phyloP scores from a whole-genome alignment of 225 moss, liverwort and hornwort species.

The Ulota crispa region DNA sequence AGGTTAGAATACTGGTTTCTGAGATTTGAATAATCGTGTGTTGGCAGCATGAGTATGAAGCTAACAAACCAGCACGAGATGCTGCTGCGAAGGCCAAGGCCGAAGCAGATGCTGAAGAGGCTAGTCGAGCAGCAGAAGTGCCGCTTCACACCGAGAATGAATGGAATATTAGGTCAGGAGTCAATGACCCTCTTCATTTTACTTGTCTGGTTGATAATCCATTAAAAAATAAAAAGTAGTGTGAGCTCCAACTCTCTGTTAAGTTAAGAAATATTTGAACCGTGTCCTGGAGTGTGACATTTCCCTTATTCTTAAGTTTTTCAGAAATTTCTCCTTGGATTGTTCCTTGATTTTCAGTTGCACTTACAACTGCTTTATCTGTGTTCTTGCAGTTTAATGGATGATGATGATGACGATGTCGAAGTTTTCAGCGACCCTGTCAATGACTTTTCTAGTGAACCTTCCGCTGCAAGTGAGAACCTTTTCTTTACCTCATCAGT shows the following conservation, averaged over 20 bases:
- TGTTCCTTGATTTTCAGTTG: conserved; percentile 13
- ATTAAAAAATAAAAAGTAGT: background rate
- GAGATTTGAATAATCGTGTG: conserved; percentile 17
- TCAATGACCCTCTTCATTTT: conserved; percentile 9
- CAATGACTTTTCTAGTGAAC: conserved; percentile 32
- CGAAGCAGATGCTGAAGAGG: conserved; percentile 70
- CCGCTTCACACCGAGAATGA: conserved; percentile 89
- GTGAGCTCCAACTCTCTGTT: conserved; percentile 6
- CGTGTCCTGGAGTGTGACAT: background rate
- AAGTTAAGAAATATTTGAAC: background rate
- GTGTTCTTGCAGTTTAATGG: conserved; percentile 63
- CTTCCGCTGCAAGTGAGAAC: conserved; percentile 56
- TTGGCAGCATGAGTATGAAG: conserved; percentile 69
- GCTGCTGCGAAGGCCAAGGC: conserved; percentile 75
- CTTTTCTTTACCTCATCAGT: background rate
- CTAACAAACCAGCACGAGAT: conserved; percentile 76
- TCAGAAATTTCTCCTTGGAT: background rate
- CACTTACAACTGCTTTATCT: conserved; percentile 2
- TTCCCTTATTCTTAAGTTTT: background rate
- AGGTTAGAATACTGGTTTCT: conserved; percentile 6
- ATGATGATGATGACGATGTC: conserved; percentile 65
- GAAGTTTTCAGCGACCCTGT: conserved; percentile 50
- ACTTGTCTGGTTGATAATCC: background rate
- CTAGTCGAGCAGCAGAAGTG: conserved; percentile 63
- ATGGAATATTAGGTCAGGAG: conserved; percentile 85